Conservation (phyloP, 495 filamentous ascomycete species). For the Penicillium salamii region DNA sequence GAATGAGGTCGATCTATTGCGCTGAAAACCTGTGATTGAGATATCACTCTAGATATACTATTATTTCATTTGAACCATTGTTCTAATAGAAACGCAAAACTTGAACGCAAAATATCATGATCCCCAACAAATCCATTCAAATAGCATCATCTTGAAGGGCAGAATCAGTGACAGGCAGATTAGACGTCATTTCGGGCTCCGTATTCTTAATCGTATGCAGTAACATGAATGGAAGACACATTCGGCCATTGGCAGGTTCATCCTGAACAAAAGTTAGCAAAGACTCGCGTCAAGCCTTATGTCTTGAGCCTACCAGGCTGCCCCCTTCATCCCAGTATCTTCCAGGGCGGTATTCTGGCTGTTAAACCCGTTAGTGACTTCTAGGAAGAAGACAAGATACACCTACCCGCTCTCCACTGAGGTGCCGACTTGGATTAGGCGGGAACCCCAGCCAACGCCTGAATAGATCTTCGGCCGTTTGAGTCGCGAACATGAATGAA, state of each 20-base stretch:
- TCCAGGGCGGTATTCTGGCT: conserved; percentile 3
- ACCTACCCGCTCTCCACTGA: background rate
- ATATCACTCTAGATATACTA: no score
- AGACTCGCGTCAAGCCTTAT: background rate
- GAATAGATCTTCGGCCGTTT: conserved; percentile 2
- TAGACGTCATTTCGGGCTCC: background rate
- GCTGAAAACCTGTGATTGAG: no score
- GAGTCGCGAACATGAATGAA: conserved; percentile 7
- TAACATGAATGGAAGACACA: conserved; percentile 2
- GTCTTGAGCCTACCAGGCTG: background rate
- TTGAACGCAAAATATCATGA: no score
- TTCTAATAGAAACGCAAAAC: no score
- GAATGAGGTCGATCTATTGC: no score
- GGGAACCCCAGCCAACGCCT: background rate
- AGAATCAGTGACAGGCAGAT: conserved; percentile 1
- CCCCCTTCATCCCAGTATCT: conserved; percentile 5
- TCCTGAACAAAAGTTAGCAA: background rate
- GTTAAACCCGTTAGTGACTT: background rate
- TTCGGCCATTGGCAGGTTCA: background rate
- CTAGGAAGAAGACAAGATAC: background rate
- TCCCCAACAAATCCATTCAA: background rate
- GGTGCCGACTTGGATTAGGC: background rate
- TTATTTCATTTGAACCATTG: no score
- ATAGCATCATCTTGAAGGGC: conserved; percentile 1
- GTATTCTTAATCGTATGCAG: conserved; percentile 2